A percentile compares a stretch with the other conserved stretches of the same genome.
Evolutionary conservation across 1,284 basidiomycete genomes (phyloP).

Genomic region (Golubevia sp.): DNA sequence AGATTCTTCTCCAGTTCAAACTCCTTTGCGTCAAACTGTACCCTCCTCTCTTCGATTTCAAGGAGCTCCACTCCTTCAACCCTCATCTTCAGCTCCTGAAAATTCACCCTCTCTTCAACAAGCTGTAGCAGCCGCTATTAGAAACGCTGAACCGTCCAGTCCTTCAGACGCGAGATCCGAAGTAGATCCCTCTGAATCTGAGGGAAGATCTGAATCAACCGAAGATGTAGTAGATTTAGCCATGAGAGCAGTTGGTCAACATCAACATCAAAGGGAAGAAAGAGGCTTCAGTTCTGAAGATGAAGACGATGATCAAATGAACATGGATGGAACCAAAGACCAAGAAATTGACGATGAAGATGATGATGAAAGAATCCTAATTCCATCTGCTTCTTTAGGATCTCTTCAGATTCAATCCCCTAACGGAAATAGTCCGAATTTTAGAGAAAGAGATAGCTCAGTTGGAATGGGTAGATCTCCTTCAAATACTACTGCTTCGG

Average conservation of each 20-base stretch:
- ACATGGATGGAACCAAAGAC: conserved; percentile 1
- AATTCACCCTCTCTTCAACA: neutral
- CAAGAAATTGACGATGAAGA: conserved; percentile 41
- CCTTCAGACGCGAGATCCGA: neutral
- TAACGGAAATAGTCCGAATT: no score
- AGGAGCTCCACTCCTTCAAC: neutral
- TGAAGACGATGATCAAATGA: no score
- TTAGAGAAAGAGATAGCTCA: no score
- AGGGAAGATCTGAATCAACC: conserved; percentile 19
- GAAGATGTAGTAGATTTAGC: conserved; percentile 50
- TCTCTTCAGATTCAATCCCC: neutral
- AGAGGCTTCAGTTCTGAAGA: no score
- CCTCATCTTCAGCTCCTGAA: neutral
- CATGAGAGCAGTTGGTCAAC: conserved; percentile 33
- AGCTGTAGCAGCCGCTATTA: neutral
- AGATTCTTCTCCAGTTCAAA: neutral
- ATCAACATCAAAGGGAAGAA: conserved; percentile 9
- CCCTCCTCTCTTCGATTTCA: no score
- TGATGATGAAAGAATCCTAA: conserved; percentile 19
- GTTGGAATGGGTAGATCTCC: neutral
- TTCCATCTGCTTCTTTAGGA: conserved; percentile 8
- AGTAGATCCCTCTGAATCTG: conserved; percentile 9
- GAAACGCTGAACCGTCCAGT: neutral
- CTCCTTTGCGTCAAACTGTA: conserved; percentile 1
- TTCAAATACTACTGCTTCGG: conserved; percentile 12